phyloP scores from a whole-genome alignment of 108 stramenopile species.

The Thalassiosira profunda region DNA sequence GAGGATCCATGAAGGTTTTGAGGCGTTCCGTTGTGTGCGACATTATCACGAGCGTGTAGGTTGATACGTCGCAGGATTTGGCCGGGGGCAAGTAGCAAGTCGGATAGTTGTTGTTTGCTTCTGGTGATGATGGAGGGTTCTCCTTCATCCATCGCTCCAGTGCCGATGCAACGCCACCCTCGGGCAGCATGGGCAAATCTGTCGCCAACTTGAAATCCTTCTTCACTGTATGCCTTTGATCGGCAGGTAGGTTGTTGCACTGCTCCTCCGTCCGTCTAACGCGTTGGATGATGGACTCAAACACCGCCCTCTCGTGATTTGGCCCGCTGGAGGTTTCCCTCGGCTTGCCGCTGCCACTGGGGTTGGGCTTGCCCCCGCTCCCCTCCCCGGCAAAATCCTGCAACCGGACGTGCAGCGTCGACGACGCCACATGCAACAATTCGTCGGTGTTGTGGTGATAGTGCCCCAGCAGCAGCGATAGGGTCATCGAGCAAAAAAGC shows the following conservation, averaged over 20 bases:
- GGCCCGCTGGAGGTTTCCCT: background rate
- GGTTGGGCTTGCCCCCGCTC: background rate
- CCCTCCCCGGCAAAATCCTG: slow-evolving; percentile 12
- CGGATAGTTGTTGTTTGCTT: slow-evolving; percentile 15
- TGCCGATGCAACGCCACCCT: slow-evolving; percentile 44
- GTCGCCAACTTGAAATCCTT: slow-evolving; percentile 28
- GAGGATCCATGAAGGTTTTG: slow-evolving; percentile 41
- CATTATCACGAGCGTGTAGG: slow-evolving; percentile 55
- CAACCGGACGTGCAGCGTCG: slow-evolving; percentile 9
- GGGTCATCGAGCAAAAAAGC: slow-evolving; percentile 9
- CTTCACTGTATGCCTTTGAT: slow-evolving; percentile 29
- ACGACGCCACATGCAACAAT: slow-evolving; percentile 10
- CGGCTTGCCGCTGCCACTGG: background rate
- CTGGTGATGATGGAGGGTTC: background rate
- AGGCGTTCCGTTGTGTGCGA: slow-evolving; percentile 55
- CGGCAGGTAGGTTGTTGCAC: slow-evolving; percentile 23
- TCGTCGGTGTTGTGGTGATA: slow-evolving; percentile 26
- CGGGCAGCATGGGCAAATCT: slow-evolving; percentile 39
- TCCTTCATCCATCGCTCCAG: slow-evolving; percentile 35
- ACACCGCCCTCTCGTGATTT: slow-evolving; percentile 30
- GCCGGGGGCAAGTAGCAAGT: slow-evolving; percentile 52
- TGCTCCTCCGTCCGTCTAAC: slow-evolving; percentile 29
- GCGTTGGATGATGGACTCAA: slow-evolving; percentile 45
- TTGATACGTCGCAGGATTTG: slow-evolving; percentile 43
- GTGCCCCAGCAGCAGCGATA: slow-evolving; percentile 28